Percentiles rank a stretch among this genome's conserved stretches.
Evolutionary conservation across 768 basidiomycete genomes (phyloP).

Genomic region (Pleurotus cornucopiae): DNA sequence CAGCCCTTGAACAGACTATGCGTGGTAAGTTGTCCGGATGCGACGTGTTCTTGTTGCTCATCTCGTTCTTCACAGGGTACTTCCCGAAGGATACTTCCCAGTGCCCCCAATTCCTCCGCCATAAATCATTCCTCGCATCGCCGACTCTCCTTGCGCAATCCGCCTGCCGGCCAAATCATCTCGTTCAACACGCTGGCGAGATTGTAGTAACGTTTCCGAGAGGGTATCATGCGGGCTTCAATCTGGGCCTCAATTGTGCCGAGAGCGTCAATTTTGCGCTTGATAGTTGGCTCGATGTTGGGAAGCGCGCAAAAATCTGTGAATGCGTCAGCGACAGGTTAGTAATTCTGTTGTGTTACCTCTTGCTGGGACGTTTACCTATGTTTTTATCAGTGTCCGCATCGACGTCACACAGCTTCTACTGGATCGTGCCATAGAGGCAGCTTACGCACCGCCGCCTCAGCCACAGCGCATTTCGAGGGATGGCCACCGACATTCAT

Average conservation of each 20-base stretch:
- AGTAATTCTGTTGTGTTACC: constrained; percentile 8
- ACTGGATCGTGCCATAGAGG: constrained; percentile 55
- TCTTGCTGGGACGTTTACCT: not conserved
- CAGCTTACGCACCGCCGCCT: constrained; percentile 10
- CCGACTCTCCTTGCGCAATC: constrained; percentile 78
- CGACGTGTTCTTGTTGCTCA: constrained; percentile 3
- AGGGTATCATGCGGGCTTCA: constrained; percentile 97
- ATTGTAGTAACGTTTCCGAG: constrained; percentile 94
- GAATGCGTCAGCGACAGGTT: constrained; percentile 74
- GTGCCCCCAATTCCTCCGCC: constrained; percentile 92
- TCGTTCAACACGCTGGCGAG: constrained; percentile 92
- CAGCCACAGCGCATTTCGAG: constrained; percentile 20
- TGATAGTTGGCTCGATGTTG: constrained; percentile 90
- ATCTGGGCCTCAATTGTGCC: constrained; percentile 93
- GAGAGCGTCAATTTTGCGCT: constrained; percentile 97
- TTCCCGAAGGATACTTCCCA: constrained; percentile 83
- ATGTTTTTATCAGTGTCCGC: constrained; percentile 57
- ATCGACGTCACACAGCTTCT: constrained; percentile 92
- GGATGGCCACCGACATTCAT: constrained; percentile 34
- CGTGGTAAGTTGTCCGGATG: constrained; percentile 46
- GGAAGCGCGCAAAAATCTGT: constrained; percentile 74
- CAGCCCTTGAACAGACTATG: constrained; percentile 86
- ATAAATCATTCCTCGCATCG: constrained; percentile 94
- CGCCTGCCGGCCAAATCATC: constrained; percentile 75
- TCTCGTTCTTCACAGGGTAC: constrained; percentile 52